These are phyloP conservation scores for Leptomonas seymouri DNA, from an alignment of 208 protist species.

Conservation along the genomic window DNA sequence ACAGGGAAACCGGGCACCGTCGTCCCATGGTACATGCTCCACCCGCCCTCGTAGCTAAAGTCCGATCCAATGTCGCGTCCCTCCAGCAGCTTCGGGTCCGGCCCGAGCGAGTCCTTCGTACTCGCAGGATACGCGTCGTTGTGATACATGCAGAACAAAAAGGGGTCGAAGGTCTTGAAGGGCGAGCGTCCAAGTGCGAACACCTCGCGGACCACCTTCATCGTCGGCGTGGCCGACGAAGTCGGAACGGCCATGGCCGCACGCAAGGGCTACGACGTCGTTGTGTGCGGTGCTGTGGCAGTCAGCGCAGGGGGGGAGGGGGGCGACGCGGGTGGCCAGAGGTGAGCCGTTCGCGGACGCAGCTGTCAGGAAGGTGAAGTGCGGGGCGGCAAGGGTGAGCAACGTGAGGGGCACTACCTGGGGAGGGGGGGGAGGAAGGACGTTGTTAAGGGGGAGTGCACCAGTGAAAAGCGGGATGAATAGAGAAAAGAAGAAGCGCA, in stretches of 20 bases:
- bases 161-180: slow-evolving; percentile 55
- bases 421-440: slow-evolving; percentile 16
- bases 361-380: neutral
- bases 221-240: neutral
- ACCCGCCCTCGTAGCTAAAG: slow-evolving; percentile 68
- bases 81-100: slow-evolving; percentile 36
- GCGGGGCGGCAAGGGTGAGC: slow-evolving; percentile 3
- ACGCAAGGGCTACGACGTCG: neutral
- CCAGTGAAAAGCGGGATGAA: slow-evolving; percentile 21
- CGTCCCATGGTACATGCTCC: slow-evolving; percentile 71
- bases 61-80: slow-evolving; percentile 56
- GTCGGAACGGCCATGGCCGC: slow-evolving; percentile 1
- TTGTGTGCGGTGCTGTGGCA: too few species aligned
- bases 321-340: neutral
- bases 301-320: too few species aligned
- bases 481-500: slow-evolving; percentile 9
- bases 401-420: slow-evolving; percentile 3
- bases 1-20: slow-evolving; percentile 77
- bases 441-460: slow-evolving; percentile 47
- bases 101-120: slow-evolving; percentile 31
- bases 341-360: too few species aligned
- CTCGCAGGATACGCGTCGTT: slow-evolving; percentile 55
- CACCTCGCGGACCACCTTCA: slow-evolving; percentile 17
- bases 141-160: slow-evolving; percentile 61
- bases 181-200: slow-evolving; percentile 18